Percentiles rank a stretch among this genome's conserved stretches.
These are phyloP conservation scores for Lotmaria passim DNA, from an alignment of 208 protist genomes.

Conservation along the genomic window DNA sequence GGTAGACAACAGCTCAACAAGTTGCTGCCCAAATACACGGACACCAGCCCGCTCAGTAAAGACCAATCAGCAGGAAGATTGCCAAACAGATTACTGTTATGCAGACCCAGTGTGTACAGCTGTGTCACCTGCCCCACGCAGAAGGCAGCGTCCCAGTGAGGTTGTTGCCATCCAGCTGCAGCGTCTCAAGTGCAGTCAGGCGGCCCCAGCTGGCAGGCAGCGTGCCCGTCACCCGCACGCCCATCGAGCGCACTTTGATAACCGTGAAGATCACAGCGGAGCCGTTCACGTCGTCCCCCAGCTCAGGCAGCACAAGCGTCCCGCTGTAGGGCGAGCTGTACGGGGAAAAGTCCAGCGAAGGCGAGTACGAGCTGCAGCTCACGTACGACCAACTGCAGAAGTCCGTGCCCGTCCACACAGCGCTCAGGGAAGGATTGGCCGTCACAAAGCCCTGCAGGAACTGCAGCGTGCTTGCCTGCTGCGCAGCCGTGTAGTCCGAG, in stretches of 20 bases:
- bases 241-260: neutral
- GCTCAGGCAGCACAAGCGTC: neutral
- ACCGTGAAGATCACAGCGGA: neutral
- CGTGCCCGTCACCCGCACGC: neutral
- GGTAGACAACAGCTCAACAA: too few species aligned
- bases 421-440: too few species aligned
- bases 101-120: neutral
- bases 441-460: too few species aligned
- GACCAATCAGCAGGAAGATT: neutral
- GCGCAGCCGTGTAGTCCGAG: too few species aligned
- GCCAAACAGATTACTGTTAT: neutral
- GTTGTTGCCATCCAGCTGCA: neutral
- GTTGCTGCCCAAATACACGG: too few species aligned
- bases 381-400: slow-evolving; percentile 1
- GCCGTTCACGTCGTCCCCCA: neutral
- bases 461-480: too few species aligned
- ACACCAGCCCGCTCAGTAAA: neutral
- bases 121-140: neutral
- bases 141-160: neutral
- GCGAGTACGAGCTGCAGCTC: neutral
- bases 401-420: too few species aligned
- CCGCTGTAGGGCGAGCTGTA: neutral
- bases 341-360: neutral
- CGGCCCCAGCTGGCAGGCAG: neutral
- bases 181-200: slow-evolving; percentile 1